Base-by-base conservation (phyloP, 78 protist genomes). In the Dictyostelium intermedium region DNA sequence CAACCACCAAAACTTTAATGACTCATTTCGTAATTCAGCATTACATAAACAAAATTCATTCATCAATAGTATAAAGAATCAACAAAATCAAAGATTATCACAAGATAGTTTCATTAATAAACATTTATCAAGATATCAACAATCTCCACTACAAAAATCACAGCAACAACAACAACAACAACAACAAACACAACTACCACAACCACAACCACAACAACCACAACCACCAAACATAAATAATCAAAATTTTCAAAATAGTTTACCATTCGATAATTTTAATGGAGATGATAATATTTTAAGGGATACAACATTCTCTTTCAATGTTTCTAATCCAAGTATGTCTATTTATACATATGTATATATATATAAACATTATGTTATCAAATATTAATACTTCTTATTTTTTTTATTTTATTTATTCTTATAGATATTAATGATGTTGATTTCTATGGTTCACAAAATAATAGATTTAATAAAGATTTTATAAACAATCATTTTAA, bases 321-420 rank as follows among this genome's bases (percentile, higher is more conserved):
- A 77, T 41, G 82, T 77, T 77, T 41, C 82, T n/a, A 35, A 77
- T 41, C 82, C 82, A 77, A 77, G 82, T 77, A 77, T 18, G 82
- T 77, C 4, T 27, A 76, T 23, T 39, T 39, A 76, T 20, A 8
- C 3, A 66, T 27, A 13, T 10, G n/a, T 27, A 69, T 11, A 30
- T 30, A 69, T 69, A n/a, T 61, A 61, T 61, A 7, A 61, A 61
- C 2, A 61, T n/a, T 4, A 56, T 56, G 14, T 13, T 18, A 56
- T 14, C 14, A 56, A 1, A 9, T 9, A 13, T 47, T 56, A 18
- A 1, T 1, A 50, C 1, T 50, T 9, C 6, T 14, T 6, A 7
- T 14, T 50, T 14, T 50, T 14, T 50, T 50, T 7, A 8, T 14
- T 23, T 23, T 63, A 18, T 13, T 20, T 50, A 14, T 9, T 56